A percentile compares a stretch with the other conserved stretches of the same genome.
phyloP scores from a whole-genome alignment of 495 filamentous ascomycete genomes.

The Podospora pseudopauciseta region DNA sequence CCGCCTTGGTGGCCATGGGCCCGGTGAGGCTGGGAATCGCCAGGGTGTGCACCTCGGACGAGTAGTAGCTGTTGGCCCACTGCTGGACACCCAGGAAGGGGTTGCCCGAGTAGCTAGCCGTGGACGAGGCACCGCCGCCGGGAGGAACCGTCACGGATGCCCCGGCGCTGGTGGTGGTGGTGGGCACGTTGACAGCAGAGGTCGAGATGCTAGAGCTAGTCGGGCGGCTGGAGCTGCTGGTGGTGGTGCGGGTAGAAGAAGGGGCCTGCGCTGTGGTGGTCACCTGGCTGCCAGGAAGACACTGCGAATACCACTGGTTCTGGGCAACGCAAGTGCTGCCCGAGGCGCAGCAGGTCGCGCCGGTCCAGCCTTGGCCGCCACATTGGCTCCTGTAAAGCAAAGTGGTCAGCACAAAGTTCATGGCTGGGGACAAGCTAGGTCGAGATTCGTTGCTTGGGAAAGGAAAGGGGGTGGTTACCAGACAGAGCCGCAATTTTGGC shows the following conservation, averaged over 20 bases:
- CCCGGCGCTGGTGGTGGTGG: slow-evolving; percentile 13
- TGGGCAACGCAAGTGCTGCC: slow-evolving; percentile 42
- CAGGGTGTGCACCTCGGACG: slow-evolving; percentile 49
- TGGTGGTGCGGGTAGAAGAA: slow-evolving; percentile 15
- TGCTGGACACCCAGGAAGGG: slow-evolving; percentile 52
- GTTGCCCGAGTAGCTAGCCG: slow-evolving; percentile 46
- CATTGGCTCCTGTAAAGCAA: slow-evolving; percentile 42
- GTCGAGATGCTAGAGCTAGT: slow-evolving; percentile 5
- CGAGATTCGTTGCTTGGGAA: not conserved
- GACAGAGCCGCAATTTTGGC: slow-evolving; percentile 33
- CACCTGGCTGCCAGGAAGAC: slow-evolving; percentile 33
- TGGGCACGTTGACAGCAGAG: slow-evolving; percentile 17
- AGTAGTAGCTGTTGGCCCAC: slow-evolving; percentile 58
- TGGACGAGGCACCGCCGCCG: slow-evolving; percentile 21
- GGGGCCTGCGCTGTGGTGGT: slow-evolving; percentile 20
- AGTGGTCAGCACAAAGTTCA: slow-evolving; percentile 3
- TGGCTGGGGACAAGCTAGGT: not conserved
- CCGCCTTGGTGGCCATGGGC: slow-evolving; percentile 44
- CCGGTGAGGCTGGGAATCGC: slow-evolving; percentile 49
- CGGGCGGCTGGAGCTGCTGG: slow-evolving; percentile 15
- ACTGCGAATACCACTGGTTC: slow-evolving; percentile 51
- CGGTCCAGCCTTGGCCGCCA: slow-evolving; percentile 46
- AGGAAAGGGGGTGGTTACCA: slow-evolving; percentile 32
- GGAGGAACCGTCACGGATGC: slow-evolving; percentile 12
- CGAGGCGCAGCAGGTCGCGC: slow-evolving; percentile 45